Percentiles rank a stretch among this genome's conserved stretches.
Conservation (phyloP, 73 alveolate species). For the Paramecium bursaria region DNA sequence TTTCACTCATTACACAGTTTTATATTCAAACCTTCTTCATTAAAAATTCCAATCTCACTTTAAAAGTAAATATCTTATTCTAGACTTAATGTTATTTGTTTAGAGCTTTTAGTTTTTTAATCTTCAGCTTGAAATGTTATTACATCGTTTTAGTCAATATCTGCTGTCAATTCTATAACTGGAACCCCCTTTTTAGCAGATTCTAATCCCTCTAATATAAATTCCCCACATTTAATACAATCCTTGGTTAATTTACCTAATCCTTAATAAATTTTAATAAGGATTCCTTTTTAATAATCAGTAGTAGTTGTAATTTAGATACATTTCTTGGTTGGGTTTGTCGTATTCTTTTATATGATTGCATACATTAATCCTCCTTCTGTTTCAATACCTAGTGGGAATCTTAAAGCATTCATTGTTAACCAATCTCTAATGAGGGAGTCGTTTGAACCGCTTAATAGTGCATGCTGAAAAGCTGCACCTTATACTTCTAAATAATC, state of each 20-base stretch:
- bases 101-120: slow-evolving; percentile 93
- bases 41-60: too few relatives aligned
- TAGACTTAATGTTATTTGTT: slow-evolving; percentile 92
- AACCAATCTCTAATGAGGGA: slow-evolving; percentile 76
- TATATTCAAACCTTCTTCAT: too few relatives aligned
- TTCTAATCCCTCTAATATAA: slow-evolving; percentile 93
- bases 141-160: slow-evolving; percentile 95
- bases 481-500: slow-evolving; percentile 86
- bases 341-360: slow-evolving; percentile 93
- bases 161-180: slow-evolving; percentile 93
- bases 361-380: slow-evolving; percentile 99
- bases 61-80: too few relatives aligned
- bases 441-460: slow-evolving; percentile 75
- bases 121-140: slow-evolving; percentile 94
- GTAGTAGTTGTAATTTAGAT: slow-evolving; percentile 94
- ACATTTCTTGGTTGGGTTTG: slow-evolving; percentile 93
- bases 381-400: slow-evolving; percentile 97
- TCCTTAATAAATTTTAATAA: slow-evolving; percentile 97
- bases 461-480: slow-evolving; percentile 82
- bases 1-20: too few relatives aligned
- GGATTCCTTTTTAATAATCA: slow-evolving; percentile 97
- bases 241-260: slow-evolving; percentile 96
- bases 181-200: slow-evolving; percentile 97
- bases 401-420: slow-evolving; percentile 90
- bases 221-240: slow-evolving; percentile 94